Evolutionary conservation across 495 filamentous ascomycete species (phyloP).

Genomic region (Penicillium paradoxum): DNA sequence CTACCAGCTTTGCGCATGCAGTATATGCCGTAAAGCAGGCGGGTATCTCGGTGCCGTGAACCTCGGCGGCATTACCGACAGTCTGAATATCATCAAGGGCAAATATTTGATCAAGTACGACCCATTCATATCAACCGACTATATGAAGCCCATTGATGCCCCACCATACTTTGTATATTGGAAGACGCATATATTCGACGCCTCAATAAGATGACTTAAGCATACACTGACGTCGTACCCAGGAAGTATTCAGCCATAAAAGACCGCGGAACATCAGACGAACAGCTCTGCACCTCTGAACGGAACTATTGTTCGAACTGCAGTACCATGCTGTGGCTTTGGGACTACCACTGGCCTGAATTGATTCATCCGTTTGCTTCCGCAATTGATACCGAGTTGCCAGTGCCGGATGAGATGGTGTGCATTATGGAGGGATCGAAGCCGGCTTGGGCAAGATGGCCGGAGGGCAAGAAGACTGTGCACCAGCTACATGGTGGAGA

Average conservation of each 20-base stretch:
- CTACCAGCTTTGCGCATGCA: conserved; percentile 53
- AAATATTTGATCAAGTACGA: conserved; percentile 46
- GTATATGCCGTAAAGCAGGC: conserved; percentile 52
- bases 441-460: conserved; percentile 48
- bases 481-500: conserved; percentile 37
- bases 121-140: background rate
- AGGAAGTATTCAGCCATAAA: conserved; percentile 51
- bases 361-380: conserved; percentile 54
- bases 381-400: conserved; percentile 52
- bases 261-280: conserved; percentile 42
- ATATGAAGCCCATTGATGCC: no score
- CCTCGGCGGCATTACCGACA: conserved; percentile 45
- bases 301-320: conserved; percentile 52
- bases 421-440: conserved; percentile 47
- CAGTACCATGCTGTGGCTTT: conserved; percentile 47
- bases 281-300: conserved; percentile 42
- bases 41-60: conserved; percentile 49
- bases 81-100: conserved; percentile 44
- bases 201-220: background rate
- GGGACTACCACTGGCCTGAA: conserved; percentile 49
- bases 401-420: conserved; percentile 49
- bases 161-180: background rate
- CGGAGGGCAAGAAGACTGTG: conserved; percentile 47
- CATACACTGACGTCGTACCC: background rate
- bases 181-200: background rate